These are phyloP conservation scores for Trametes sanguinea DNA, from an alignment of 768 basidiomycete genomes.

Conservation along the genomic window DNA sequence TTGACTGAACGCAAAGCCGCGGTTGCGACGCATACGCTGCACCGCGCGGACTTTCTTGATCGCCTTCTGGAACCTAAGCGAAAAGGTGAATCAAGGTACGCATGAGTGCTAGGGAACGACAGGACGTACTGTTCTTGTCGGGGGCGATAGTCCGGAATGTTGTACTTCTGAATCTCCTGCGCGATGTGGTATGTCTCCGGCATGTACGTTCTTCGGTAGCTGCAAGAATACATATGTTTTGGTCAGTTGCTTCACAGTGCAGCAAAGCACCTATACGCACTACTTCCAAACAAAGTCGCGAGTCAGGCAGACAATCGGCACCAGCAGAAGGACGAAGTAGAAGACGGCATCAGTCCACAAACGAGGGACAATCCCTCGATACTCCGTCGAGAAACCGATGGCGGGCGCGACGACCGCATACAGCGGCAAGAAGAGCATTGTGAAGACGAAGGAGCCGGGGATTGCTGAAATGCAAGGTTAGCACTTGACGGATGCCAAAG, in stretches of 20 bases:
- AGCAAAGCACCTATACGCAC: slow-evolving; percentile 47
- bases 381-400: slow-evolving; percentile 89
- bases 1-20: slow-evolving; percentile 98
- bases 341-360: slow-evolving; percentile 89
- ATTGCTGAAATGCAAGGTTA: slow-evolving; percentile 58
- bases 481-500: background rate
- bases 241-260: slow-evolving; percentile 17
- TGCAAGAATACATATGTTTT: slow-evolving; percentile 32
- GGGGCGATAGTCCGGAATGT: slow-evolving; percentile 94
- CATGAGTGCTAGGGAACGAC: background rate
- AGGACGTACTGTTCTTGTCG: slow-evolving; percentile 89
- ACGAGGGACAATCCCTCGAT: slow-evolving; percentile 83
- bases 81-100: background rate
- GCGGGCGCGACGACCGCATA: slow-evolving; percentile 87
- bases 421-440: slow-evolving; percentile 92
- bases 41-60: slow-evolving; percentile 99
- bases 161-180: slow-evolving; percentile 99
- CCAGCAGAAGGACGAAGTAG: slow-evolving; percentile 82
- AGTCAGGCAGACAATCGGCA: slow-evolving; percentile 82
- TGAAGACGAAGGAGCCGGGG: slow-evolving; percentile 94
- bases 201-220: slow-evolving; percentile 87
- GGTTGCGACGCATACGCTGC: slow-evolving; percentile 93
- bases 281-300: slow-evolving; percentile 98
- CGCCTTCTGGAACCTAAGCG: slow-evolving; percentile 90
- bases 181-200: slow-evolving; percentile 97